Conservation (phyloP, 148 eudicot species). For the Silene conica region DNA sequence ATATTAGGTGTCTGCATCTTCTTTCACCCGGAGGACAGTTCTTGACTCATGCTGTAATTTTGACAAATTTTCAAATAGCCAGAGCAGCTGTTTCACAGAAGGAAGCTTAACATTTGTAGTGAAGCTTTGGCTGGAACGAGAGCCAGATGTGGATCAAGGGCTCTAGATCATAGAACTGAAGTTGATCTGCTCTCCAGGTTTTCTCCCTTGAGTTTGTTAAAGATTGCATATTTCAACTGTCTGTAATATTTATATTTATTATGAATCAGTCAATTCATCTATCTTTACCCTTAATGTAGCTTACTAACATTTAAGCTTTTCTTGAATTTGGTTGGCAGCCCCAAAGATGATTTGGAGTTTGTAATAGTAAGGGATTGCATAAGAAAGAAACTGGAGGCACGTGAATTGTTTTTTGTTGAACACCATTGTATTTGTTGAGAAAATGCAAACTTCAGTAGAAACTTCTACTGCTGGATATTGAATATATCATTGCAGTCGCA, state of each 20-base stretch:
- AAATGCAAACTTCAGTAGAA: neutral
- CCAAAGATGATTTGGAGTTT: conserved; percentile 86
- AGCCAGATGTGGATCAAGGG: conserved; percentile 66
- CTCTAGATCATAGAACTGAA: conserved; percentile 66
- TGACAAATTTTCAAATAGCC: conserved; percentile 52
- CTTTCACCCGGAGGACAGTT: neutral
- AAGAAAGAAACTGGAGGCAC: conserved; percentile 81
- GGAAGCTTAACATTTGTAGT: conserved; percentile 58
- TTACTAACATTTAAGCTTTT: conserved; percentile 2
- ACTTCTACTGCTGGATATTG: neutral
- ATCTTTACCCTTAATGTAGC: conserved; percentile 4
- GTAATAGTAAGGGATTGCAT: conserved; percentile 81
- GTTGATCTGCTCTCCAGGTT: conserved; percentile 88
- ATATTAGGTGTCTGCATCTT: conserved; percentile 4
- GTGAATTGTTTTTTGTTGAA: conserved; percentile 18
- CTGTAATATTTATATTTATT: neutral
- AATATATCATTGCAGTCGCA: neutral
- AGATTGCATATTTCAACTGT: neutral
- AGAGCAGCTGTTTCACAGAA: conserved; percentile 83
- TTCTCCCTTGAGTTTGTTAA: neutral
- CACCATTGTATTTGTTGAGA: neutral
- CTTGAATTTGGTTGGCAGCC: conserved; percentile 37
- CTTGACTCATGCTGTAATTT: conserved; percentile 10
- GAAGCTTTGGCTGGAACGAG: conserved; percentile 98
- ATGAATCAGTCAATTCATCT: neutral